Evolutionary conservation across 805 yeast species (phyloP), one percentile per base, ranked within the genome.

Genomic region (Cyberlindnera xishuangbannaensis): DNA sequence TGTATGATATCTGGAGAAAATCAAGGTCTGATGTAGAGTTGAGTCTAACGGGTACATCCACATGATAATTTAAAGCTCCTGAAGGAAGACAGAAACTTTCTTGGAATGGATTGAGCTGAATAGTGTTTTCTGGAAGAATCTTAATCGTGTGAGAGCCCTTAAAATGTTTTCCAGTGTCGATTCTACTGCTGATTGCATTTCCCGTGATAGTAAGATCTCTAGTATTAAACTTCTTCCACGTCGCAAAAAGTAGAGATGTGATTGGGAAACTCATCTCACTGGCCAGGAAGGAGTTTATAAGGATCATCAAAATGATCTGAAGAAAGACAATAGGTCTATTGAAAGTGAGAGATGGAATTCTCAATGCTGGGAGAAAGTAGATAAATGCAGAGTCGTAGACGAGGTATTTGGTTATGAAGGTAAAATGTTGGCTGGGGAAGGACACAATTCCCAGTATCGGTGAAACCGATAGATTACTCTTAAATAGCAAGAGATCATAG

Each of bases 81-180:
- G 46, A 34, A 13, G 72, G 71, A 27, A 82, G 44, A 60, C 98
- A 92, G 40, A 70, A 71, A 5, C 73, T 65, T 18, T 72, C 76
- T 31, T 67, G 73, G 46, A 76, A 72, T 3, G 96, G 96, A 43
- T 88, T 86, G 47, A 92, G 61, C 48, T 69, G 65, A 5, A 94
- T 95, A 0, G 94, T 80, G 27, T 94, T 82, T 58, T 90, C 97
- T 0, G 98, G 97, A 22, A 92, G 63, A 41, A 83, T 83, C 50
- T 88, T 83, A 41, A 92, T 80, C 1, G 88, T 83, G 50, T 84
- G 83, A 27, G 76, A 77, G 27, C 98, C 98, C 49, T 75, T 81
- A 55, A 88, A 82, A 55, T 87, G 94, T 28, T 41, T 43, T 17
- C 48, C 35, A 1, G 30, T 46, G 34, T 31, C 62, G 44, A 13